A percentile compares a stretch with the other conserved stretches of the same genome.
Conservation (phyloP, 345 rosid genomes). For the Boechera divaricarpa region DNA sequence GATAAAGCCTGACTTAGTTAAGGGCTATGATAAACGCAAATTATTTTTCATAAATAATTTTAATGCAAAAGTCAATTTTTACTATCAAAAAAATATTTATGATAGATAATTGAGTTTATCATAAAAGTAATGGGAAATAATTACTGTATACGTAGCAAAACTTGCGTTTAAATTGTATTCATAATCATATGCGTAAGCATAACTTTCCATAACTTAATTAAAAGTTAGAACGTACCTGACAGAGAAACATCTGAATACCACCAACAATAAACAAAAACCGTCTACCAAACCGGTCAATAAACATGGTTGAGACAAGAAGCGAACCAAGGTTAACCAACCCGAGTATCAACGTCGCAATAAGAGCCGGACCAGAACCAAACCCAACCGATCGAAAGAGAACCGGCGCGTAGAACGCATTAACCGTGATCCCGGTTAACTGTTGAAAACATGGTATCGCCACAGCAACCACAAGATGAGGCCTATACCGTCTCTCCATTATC, state of each 20-base stretch:
- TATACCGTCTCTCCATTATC: constrained; percentile 65
- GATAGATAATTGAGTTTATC: neutral
- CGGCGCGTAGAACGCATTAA: constrained; percentile 87
- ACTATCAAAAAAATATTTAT: neutral
- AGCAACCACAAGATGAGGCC: constrained; percentile 79
- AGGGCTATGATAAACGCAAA: no score
- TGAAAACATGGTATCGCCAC: constrained; percentile 76
- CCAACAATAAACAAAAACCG: constrained; percentile 72
- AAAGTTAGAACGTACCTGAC: constrained; percentile 57
- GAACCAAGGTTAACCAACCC: constrained; percentile 76
- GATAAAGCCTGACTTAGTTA: no score
- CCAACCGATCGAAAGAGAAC: constrained; percentile 77
- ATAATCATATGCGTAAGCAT: neutral
- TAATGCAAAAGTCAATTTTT: no score
- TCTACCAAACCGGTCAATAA: constrained; percentile 78
- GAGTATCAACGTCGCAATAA: constrained; percentile 66
- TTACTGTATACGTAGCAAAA: neutral
- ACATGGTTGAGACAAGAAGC: constrained; percentile 57
- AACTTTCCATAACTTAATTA: neutral
- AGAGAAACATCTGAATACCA: constrained; percentile 68
- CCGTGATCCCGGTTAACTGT: constrained; percentile 76
- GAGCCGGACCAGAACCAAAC: constrained; percentile 67
- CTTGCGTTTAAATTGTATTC: neutral
- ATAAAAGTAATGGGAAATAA: no score
- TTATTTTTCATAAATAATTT: no score